Evolutionary conservation across 352 stramenopile genomes (phyloP), one percentile per base, ranked within the genome.

Genomic region (Pythium apleroticum): DNA sequence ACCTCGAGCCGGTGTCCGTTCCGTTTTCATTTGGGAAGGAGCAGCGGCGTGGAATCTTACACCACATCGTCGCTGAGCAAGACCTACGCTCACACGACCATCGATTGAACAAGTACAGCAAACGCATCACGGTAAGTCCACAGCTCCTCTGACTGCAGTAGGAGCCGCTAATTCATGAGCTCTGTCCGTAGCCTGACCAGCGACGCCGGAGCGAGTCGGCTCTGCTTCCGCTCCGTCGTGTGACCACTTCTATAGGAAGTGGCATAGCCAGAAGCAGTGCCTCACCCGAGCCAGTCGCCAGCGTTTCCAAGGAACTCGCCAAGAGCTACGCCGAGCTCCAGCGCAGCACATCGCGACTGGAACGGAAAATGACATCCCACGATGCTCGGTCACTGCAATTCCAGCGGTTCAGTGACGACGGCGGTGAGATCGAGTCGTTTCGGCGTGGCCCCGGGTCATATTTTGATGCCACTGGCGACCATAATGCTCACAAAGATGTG

Each of bases 241-340:
- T 52, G 10, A 17, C 49, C 7, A 31, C 41, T 12, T 52, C 59
- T 14, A 28, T 6, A n/a, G n/a, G 30, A 43, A 22, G 8, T 25
- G 22, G 8, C 14, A 6, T 31, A 10, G 22, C 19, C 33, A 35
- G 19, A 1, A 45, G 4, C n/a, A 54, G 20, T 15, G 37, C 37
- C 19, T 4, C 55, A 24, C 0, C 0, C 1, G 43, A 63, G 3
- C 20, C n/a, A 52, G 19, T 71, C 4, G 59, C 59, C 17, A 49
- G 28, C 22, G 70, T 84, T 27, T 88, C 80, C 0, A 85, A 82
- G 30, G 78, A 88, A 39, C 67, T 88, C 30, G 77, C 68, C 24
- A 84, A 76, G 52, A 88, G 78, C 11, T 88, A 88, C 52, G 58
- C 70, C 9, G 43, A 88, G 46, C 57, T 88, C 5, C 62, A 73